phyloP scores from a whole-genome alignment of 2,329 filamentous ascomycete species.

The Ustulina deusta region DNA sequence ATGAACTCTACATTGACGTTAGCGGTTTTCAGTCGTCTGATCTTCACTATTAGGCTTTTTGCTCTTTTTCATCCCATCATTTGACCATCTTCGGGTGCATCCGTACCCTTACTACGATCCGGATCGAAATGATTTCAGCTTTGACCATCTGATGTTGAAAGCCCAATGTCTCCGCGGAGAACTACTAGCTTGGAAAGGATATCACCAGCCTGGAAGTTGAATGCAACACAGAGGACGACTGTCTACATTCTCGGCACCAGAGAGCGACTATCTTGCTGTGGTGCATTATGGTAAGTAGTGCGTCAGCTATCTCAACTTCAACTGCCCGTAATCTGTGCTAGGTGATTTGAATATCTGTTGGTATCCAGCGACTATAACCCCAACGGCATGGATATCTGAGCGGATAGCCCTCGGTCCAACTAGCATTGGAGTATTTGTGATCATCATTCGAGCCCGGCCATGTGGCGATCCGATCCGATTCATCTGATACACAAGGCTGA shows the following conservation, averaged over 20 bases:
- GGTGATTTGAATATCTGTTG: not conserved
- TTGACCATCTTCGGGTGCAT: constrained; percentile 25
- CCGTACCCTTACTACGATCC: constrained; percentile 22
- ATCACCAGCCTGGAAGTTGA: not conserved
- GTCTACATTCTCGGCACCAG: constrained; percentile 8
- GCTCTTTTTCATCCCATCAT: constrained; percentile 34
- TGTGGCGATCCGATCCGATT: constrained; percentile 36
- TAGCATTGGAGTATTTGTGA: constrained; percentile 12
- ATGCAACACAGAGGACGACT: not conserved
- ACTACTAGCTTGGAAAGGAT: not conserved
- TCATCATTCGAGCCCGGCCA: constrained; percentile 22
- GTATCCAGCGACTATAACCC: not conserved
- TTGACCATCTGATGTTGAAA: constrained; percentile 20
- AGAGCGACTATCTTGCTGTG: not conserved
- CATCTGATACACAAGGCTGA: constrained; percentile 41
- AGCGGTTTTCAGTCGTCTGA: constrained; percentile 29
- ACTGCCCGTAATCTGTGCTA: not conserved
- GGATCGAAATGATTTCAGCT: constrained; percentile 25
- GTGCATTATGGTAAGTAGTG: not conserved
- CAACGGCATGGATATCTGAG: not conserved
- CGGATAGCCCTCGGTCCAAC: not conserved
- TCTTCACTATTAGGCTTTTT: constrained; percentile 39
- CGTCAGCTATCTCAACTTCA: not conserved
- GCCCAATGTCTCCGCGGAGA: constrained; percentile 8
- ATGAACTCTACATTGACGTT: constrained; percentile 17